These are phyloP conservation scores for Colletotrichum sublineola DNA, from an alignment of 2,329 filamentous ascomycete species.

Conservation along the genomic window DNA sequence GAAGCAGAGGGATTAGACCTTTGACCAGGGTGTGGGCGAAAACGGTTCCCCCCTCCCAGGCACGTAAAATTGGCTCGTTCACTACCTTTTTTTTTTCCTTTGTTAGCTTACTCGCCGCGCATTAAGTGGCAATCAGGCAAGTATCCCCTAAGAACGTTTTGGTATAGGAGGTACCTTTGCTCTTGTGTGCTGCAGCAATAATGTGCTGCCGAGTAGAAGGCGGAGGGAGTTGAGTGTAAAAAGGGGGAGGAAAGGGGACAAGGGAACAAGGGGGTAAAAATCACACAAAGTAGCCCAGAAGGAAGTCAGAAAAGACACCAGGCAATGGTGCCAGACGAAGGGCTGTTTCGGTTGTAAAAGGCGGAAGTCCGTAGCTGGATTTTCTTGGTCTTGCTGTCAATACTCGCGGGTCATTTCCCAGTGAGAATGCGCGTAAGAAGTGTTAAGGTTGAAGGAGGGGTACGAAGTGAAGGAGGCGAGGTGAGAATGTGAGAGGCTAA, in stretches of 20 bases:
- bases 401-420: constrained; percentile 2
- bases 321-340: not conserved
- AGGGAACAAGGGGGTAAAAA: constrained; percentile 13
- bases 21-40: constrained; percentile 34
- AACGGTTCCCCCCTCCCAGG: constrained; percentile 24
- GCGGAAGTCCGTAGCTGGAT: not conserved
- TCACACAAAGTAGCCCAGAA: constrained; percentile 6
- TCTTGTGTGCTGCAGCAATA: constrained; percentile 17
- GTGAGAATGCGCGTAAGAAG: constrained; percentile 11
- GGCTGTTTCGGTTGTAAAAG: not conserved
- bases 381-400: constrained; percentile 2
- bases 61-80: constrained; percentile 40
- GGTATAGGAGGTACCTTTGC: constrained; percentile 15
- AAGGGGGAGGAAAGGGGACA: constrained; percentile 17
- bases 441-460: not conserved
- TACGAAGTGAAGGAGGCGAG: not conserved
- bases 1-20: constrained; percentile 33
- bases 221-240: not conserved
- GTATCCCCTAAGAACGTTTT: constrained; percentile 24
- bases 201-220: constrained; percentile 11
- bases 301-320: constrained; percentile 36
- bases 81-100: constrained; percentile 18
- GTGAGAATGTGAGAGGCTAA: not conserved
- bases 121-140: constrained; percentile 38
- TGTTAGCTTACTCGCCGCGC: constrained; percentile 37